These are phyloP conservation scores for Diplodia sapinea DNA, from an alignment of 2,329 filamentous ascomycete genomes.

Conservation along the genomic window DNA sequence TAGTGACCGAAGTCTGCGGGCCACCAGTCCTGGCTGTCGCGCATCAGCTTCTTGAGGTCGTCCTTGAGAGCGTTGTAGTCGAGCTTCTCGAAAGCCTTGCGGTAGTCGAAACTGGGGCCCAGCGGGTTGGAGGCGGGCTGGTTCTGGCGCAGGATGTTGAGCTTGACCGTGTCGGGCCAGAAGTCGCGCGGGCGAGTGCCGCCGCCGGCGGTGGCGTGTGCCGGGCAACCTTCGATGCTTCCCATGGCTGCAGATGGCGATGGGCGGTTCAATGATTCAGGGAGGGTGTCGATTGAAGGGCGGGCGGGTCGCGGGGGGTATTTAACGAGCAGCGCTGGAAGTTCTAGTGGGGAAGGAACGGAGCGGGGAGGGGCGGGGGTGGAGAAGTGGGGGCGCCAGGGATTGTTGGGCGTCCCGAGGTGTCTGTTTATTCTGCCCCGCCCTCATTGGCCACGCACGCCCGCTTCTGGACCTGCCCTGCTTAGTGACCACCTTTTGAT, in stretches of 20 bases:
- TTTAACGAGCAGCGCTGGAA: neutral
- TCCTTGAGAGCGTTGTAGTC: conserved; percentile 76
- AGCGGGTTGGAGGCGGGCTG: conserved; percentile 67
- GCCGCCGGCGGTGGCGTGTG: conserved; percentile 54
- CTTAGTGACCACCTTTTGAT: conserved; percentile 10
- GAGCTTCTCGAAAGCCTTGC: conserved; percentile 72
- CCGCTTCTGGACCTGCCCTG: conserved; percentile 11
- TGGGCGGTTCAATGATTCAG: neutral
- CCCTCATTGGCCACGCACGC: neutral
- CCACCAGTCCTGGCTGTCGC: conserved; percentile 81
- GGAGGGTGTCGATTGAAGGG: neutral
- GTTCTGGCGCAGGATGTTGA: conserved; percentile 77
- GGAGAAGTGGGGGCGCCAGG: conserved; percentile 15
- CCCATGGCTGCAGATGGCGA: conserved; percentile 9
- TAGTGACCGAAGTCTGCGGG: conserved; percentile 83
- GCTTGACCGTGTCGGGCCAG: conserved; percentile 72
- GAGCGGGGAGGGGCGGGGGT: neutral
- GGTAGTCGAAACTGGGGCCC: conserved; percentile 72
- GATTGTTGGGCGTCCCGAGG: conserved; percentile 3
- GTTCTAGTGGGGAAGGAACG: neutral
- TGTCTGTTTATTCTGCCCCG: conserved; percentile 2
- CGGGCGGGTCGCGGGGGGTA: no score
- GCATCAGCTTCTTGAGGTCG: conserved; percentile 73
- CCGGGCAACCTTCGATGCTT: conserved; percentile 17
- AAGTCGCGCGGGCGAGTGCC: conserved; percentile 74